phyloP scores from a whole-genome alignment of 257 asterid species.

The Petunia secreta region DNA sequence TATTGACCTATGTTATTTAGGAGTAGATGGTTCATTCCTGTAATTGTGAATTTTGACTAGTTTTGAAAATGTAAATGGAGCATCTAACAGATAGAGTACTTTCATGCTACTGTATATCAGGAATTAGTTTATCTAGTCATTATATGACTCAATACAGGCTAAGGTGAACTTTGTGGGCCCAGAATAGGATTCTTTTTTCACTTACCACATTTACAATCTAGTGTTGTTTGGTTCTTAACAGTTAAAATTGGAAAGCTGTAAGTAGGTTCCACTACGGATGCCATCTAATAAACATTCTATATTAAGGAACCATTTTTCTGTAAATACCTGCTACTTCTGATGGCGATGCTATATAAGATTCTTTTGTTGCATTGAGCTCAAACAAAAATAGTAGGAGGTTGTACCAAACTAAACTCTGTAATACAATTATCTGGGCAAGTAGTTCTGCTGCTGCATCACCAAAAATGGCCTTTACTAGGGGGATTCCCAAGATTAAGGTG shows the following conservation, averaged over 20 bases:
- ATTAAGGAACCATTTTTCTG: slow-evolving; percentile 3
- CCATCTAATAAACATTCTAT: slow-evolving; percentile 12
- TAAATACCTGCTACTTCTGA: slow-evolving; percentile 57
- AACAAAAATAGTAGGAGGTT: slow-evolving; percentile 74
- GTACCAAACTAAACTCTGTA: slow-evolving; percentile 90
- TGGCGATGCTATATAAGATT: slow-evolving; percentile 43
- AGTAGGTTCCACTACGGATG: slow-evolving; percentile 8
- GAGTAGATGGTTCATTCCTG: background rate
- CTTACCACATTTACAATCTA: slow-evolving; percentile 1
- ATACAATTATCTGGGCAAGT: slow-evolving; percentile 70
- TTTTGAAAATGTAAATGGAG: background rate
- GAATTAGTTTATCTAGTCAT: background rate
- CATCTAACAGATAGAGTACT: background rate
- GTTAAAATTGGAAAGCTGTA: slow-evolving; percentile 17
- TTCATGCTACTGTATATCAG: slow-evolving; percentile 17
- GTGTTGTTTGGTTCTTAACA: slow-evolving; percentile 18
- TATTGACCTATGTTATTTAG: background rate
- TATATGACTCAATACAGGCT: background rate
- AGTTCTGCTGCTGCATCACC: slow-evolving; percentile 62
- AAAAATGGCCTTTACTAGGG: slow-evolving; percentile 76
- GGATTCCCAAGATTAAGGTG: slow-evolving; percentile 79
- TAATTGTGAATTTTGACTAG: slow-evolving; percentile 5
- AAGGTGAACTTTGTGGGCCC: slow-evolving; percentile 21
- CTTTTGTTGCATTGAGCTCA: slow-evolving; percentile 66
- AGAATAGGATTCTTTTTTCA: slow-evolving; percentile 18